These are phyloP conservation scores for Coriolopsis trogii DNA, from an alignment of 1,284 basidiomycete species.

Conservation along the genomic window DNA sequence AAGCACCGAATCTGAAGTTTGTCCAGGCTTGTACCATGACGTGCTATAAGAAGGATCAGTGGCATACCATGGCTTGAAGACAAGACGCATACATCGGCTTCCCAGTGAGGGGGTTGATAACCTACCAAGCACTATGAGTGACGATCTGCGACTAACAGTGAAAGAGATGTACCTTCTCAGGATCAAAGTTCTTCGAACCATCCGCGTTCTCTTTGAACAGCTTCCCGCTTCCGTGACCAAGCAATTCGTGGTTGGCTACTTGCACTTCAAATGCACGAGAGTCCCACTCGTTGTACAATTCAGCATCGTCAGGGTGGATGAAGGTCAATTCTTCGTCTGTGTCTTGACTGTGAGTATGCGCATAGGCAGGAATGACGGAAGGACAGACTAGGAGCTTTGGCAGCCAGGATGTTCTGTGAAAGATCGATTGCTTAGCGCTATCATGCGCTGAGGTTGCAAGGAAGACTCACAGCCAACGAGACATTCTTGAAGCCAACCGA, in stretches of 20 bases:
- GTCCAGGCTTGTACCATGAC: conserved; percentile 85
- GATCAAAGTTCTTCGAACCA: conserved; percentile 80
- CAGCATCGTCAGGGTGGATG: conserved; percentile 71
- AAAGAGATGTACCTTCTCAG: conserved; percentile 50
- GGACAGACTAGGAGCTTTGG: conserved; percentile 76
- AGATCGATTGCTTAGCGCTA: background rate
- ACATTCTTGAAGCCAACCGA: conserved; percentile 84
- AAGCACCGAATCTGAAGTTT: conserved; percentile 77
- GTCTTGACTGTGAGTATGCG: background rate
- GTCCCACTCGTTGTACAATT: conserved; percentile 78
- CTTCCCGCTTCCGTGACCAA: conserved; percentile 82
- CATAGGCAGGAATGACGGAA: background rate
- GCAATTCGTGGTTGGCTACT: conserved; percentile 84
- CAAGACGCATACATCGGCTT: conserved; percentile 65
- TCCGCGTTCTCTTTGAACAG: conserved; percentile 75
- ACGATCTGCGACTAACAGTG: background rate
- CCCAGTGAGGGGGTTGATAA: conserved; percentile 85
- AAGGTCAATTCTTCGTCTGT: conserved; percentile 79
- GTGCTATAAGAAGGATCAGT: conserved; percentile 40
- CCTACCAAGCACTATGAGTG: conserved; percentile 40
- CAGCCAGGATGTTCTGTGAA: conserved; percentile 73
- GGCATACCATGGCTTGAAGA: background rate
- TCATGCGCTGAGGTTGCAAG: background rate
- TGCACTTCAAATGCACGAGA: conserved; percentile 79
- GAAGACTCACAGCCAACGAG: conserved; percentile 61